Evolutionary conservation across 2,329 filamentous ascomycete species (phyloP).

Genomic region (Teratosphaeria gauchensis): DNA sequence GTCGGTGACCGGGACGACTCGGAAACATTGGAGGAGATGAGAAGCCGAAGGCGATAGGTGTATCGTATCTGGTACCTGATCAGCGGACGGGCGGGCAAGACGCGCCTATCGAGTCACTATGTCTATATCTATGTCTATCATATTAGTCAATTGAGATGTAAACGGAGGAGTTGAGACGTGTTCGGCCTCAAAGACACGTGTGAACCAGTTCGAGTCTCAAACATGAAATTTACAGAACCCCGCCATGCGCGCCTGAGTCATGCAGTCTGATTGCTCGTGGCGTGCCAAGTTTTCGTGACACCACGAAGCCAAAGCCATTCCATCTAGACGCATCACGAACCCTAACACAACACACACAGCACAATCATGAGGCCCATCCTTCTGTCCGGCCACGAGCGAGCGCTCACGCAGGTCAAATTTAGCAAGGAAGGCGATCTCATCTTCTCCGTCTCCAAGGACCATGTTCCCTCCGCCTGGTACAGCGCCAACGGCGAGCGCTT

Average conservation of each 20-base stretch:
- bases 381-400: constrained; percentile 69
- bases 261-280: background rate
- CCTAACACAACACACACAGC: constrained; percentile 5
- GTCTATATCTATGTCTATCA: background rate
- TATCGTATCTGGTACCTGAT: background rate
- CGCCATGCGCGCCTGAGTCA: background rate
- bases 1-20: background rate
- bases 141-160: background rate
- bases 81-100: background rate
- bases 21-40: background rate
- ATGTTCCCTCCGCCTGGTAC: constrained; percentile 94
- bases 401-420: constrained; percentile 42
- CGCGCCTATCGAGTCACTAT: background rate
- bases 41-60: background rate
- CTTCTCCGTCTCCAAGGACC: constrained; percentile 93
- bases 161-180: background rate
- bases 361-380: constrained; percentile 90
- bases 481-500: constrained; percentile 96
- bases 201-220: background rate
- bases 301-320: background rate
- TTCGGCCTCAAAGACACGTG: too few relatives aligned
- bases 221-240: background rate
- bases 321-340: background rate
- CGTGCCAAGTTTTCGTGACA: background rate
- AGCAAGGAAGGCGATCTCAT: constrained; percentile 93